Base-by-base conservation (phyloP, 495 filamentous ascomycete species). In the Elasticomyces elasticus region DNA sequence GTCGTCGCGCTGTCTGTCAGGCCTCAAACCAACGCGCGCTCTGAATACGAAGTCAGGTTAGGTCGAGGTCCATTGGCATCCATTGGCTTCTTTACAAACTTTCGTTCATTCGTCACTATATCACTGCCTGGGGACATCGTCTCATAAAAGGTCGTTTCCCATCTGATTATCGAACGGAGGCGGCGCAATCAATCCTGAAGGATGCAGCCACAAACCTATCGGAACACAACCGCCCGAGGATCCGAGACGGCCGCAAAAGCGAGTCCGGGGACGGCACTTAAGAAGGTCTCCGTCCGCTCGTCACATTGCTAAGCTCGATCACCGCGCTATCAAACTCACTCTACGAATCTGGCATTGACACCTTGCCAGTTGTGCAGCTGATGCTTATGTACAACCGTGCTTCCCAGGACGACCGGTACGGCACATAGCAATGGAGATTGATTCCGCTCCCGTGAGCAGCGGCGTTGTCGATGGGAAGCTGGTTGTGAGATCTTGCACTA, bases 401-500 rank as follows among this genome's bases (percentile, higher is more conserved):
- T 17, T 5, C 19, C 35, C 35, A 40, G 35, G 3, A 5, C 13
- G 13, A 40, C 15, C 35, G 35, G 35, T 40, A 5, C 35, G 35
- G 35, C 13, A 2, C 12, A 13, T 11, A n/a, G 24, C 12, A 19
- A 56, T 56, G 53, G 53, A 57, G 26, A 28, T 47, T 52, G 49
- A 57, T 12, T 20, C n/a, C 30, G 22, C 33, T 35, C 26, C 55
- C 50, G 48, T 19, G 13, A 28, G 20, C 25, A 13, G 4, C 19
- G 19, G 12, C 35, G 35, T 17, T 17, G 19, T 40, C 35, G 35
- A 40, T 17, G 35, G 13, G 5, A 40, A 45, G 44, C 49, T 35
- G 23, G 25, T 51, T 2, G 43, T 23, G 37, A 42, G 51, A 27
- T 54, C 51, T 54, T 59, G 35, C 35, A 5, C 13, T 3, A 61